Conservation (phyloP, 257 asterid genomes). For the Nicotiana tabacum region DNA sequence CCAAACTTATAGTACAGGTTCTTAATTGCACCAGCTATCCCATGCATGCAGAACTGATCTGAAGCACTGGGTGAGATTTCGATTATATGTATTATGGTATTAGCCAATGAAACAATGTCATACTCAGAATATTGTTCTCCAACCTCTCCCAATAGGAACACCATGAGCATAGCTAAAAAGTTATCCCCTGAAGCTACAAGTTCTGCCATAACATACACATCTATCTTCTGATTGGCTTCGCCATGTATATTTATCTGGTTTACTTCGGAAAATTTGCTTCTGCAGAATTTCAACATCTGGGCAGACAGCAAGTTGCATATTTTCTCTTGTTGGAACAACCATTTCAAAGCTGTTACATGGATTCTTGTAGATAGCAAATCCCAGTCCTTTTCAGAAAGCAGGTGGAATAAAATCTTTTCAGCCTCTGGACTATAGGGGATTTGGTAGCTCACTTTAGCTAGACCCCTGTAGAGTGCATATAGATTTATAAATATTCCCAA, state of each 20-base stretch:
- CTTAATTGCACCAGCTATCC: conserved; percentile 50
- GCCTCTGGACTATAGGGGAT: conserved; percentile 86
- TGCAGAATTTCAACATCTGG: conserved; percentile 67
- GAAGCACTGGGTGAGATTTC: conserved; percentile 69
- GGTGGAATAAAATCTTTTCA: conserved; percentile 60
- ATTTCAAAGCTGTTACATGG: conserved; percentile 60
- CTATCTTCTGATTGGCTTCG: conserved; percentile 30
- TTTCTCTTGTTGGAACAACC: conserved; percentile 95
- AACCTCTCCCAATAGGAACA: conserved; percentile 56
- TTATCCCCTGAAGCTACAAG: conserved; percentile 63
- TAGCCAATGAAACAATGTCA: conserved; percentile 55
- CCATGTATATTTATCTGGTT: conserved; percentile 24
- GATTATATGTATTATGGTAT: conserved; percentile 39
- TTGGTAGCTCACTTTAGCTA: conserved; percentile 74
- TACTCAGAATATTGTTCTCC: conserved; percentile 38
- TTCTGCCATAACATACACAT: conserved; percentile 52
- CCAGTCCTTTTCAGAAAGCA: conserved; percentile 66
- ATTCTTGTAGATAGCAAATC: conserved; percentile 64
- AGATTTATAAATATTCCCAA: conserved; percentile 56
- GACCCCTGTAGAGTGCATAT: conserved; percentile 74
- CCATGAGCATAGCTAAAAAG: conserved; percentile 47
- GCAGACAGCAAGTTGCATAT: conserved; percentile 52
- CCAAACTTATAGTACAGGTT: conserved; percentile 35
- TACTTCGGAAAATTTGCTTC: conserved; percentile 29
- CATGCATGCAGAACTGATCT: conserved; percentile 65